Percentiles rank a stretch among this genome's conserved stretches.
These are phyloP conservation scores for Kappamyces sp. DNA, from an alignment of 192 early-diverging fungal species.

Conservation along the genomic window DNA sequence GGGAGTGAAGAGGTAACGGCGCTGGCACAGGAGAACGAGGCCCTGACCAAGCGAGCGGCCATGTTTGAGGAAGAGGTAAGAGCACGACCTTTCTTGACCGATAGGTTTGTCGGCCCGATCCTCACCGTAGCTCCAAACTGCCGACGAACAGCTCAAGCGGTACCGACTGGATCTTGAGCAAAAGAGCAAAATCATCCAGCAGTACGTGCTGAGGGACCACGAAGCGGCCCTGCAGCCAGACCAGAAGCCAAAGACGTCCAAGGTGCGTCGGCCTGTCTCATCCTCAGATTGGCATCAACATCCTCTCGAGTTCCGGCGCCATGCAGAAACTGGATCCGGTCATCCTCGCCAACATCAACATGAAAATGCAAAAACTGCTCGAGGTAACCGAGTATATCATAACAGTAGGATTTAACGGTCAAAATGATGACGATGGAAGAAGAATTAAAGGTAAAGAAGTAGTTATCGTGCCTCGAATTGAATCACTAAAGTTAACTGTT, in stretches of 20 bases:
- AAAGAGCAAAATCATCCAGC: conserved; percentile 46
- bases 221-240: conserved; percentile 40
- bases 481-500: conserved; percentile 59
- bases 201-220: conserved; percentile 46
- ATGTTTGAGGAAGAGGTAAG: conserved; percentile 45
- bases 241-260: conserved; percentile 25
- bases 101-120: conserved; percentile 6
- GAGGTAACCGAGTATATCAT: conserved; percentile 28
- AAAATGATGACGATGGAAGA: conserved; percentile 45
- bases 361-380: conserved; percentile 55
- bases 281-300: conserved; percentile 24
- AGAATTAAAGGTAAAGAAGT: conserved; percentile 25
- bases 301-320: conserved; percentile 34
- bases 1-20: conserved; percentile 22
- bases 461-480: conserved; percentile 94
- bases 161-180: conserved; percentile 42
- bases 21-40: conserved; percentile 48
- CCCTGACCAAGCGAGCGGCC: conserved; percentile 33
- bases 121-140: conserved; percentile 23
- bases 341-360: conserved; percentile 45
- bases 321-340: conserved; percentile 53
- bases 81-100: background rate
- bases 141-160: conserved; percentile 28
- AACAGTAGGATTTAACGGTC: conserved; percentile 37
- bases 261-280: conserved; percentile 1